phyloP scores from a whole-genome alignment of 768 basidiomycete species.

The Termitomyces sp. region DNA sequence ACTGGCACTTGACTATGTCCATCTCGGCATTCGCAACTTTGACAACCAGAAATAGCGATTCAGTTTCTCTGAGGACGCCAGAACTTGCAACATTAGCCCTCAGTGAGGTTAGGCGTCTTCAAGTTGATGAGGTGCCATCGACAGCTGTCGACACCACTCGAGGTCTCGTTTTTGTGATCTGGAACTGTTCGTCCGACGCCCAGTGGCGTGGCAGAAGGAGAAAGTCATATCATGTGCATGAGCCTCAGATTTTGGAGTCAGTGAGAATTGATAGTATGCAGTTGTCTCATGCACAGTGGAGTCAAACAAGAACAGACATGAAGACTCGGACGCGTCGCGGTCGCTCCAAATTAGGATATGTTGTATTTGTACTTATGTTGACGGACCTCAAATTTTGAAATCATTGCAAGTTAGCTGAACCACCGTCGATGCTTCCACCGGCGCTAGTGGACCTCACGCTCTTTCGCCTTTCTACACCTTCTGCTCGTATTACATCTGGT shows the following conservation, averaged over 20 bases:
- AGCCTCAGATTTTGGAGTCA: neutral
- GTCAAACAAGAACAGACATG: neutral
- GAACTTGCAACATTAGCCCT: neutral
- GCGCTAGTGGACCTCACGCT: conserved; percentile 23
- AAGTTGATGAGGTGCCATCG: too few relatives aligned
- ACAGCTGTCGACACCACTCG: neutral
- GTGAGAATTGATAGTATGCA: neutral
- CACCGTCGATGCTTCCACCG: conserved; percentile 19
- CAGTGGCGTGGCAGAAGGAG: neutral
- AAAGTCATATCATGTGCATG: neutral
- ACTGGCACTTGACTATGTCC: too few relatives aligned
- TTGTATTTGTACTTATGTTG: neutral
- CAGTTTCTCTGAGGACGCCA: neutral
- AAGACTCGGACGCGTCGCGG: neutral
- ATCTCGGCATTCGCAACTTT: too few relatives aligned
- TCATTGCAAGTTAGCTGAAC: neutral
- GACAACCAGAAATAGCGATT: too few relatives aligned
- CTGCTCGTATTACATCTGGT: conserved; percentile 2
- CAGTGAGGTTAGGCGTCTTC: neutral
- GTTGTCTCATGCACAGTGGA: neutral
- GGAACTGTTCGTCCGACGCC: neutral
- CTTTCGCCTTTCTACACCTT: conserved; percentile 14
- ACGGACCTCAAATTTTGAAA: neutral
- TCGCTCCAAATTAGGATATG: neutral
- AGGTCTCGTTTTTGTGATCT: neutral